A percentile compares a stretch with the other conserved stretches of the same genome.
phyloP scores from a whole-genome alignment of 2,329 filamentous ascomycete genomes.

The Chaetomium globosum region DNA sequence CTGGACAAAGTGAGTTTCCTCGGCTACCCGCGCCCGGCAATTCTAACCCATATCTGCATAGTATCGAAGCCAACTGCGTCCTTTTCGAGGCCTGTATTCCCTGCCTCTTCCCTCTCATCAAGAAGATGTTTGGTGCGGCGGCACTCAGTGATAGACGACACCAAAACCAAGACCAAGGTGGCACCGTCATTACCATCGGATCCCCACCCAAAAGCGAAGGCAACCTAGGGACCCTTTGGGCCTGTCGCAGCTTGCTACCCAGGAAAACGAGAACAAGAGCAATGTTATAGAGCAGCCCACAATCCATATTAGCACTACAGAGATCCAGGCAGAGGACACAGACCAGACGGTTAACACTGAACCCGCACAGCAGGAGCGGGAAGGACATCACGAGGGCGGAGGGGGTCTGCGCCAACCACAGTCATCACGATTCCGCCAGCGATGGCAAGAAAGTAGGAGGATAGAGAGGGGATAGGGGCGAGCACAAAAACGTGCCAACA shows the following conservation, averaged over 20 bases:
- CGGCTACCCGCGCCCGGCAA: not conserved
- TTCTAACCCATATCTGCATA: constrained; percentile 14
- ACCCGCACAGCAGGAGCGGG: not conserved
- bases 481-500: no score
- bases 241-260: constrained; percentile 25
- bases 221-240: not conserved
- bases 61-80: constrained; percentile 37
- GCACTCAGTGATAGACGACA: constrained; percentile 21
- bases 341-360: not conserved
- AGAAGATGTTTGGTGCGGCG: constrained; percentile 29
- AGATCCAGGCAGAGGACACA: constrained; percentile 16
- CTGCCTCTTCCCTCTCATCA: constrained; percentile 36
- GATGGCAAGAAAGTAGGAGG: not conserved
- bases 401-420: no score
- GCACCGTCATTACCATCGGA: constrained; percentile 30
- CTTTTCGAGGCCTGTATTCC: constrained; percentile 38
- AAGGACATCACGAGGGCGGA: not conserved
- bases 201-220: constrained; percentile 23
- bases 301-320: constrained; percentile 26
- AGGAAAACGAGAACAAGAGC: constrained; percentile 28
- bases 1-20: constrained; percentile 48
- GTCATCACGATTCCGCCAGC: not conserved
- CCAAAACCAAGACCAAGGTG: constrained; percentile 5
- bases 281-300: constrained; percentile 28
- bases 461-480: not conserved